A percentile compares a stretch with the other conserved stretches of the same genome.
These are phyloP conservation scores for Phalaenopsis equestris DNA, from an alignment of 106 monocot species.

Conservation along the genomic window DNA sequence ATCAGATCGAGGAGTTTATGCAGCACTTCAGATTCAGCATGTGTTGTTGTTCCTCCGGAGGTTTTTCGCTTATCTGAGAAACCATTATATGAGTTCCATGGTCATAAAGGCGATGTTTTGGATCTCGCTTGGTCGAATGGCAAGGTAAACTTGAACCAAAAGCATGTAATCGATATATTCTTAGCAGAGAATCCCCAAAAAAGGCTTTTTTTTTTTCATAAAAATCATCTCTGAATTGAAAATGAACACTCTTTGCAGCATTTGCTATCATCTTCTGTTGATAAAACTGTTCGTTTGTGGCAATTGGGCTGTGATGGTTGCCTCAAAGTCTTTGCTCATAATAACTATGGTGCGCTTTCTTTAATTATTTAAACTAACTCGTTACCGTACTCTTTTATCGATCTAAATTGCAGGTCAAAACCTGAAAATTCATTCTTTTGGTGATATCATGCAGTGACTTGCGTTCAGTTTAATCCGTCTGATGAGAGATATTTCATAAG, in stretches of 20 bases:
- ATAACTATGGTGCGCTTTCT: conserved; percentile 38
- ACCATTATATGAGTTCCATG: conserved; percentile 73
- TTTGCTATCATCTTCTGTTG: conserved; percentile 71
- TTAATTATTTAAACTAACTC: neutral
- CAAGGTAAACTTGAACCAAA: conserved; percentile 30
- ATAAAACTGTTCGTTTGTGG: conserved; percentile 86
- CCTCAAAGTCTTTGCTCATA: conserved; percentile 71
- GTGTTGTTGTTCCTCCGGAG: conserved; percentile 57
- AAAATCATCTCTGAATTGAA: neutral
- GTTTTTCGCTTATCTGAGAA: conserved; percentile 49
- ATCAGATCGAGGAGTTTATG: conserved; percentile 17
- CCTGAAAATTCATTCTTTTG: neutral
- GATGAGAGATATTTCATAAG: conserved; percentile 76
- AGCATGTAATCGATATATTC: conserved; percentile 6
- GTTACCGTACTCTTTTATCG: neutral
- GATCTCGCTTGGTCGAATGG: conserved; percentile 88
- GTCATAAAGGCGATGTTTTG: conserved; percentile 59
- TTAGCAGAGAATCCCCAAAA: neutral
- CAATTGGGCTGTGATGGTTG: conserved; percentile 53
- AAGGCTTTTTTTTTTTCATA: too few species aligned
- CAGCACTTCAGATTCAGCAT: conserved; percentile 41
- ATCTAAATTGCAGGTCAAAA: neutral
- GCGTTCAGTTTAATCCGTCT: conserved; percentile 72
- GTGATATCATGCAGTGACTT: conserved; percentile 64
- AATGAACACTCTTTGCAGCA: conserved; percentile 31